Evolutionary conservation across 305 asterid species (phyloP).

Genomic region (Fraxinus platypoda): DNA sequence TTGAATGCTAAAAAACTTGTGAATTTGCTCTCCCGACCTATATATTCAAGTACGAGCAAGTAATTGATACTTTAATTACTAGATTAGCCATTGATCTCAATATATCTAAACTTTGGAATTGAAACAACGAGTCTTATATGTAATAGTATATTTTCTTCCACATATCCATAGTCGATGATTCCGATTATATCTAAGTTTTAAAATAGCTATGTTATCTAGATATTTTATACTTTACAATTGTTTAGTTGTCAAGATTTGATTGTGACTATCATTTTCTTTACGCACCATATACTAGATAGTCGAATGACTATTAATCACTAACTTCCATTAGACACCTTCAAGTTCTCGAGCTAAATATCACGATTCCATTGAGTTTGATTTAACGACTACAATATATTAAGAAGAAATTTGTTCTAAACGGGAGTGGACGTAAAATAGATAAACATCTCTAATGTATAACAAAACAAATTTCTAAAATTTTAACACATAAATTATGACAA

Average conservation of each 20-base stretch:
- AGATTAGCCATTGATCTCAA: background rate
- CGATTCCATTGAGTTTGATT: background rate
- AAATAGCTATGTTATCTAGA: too few species aligned
- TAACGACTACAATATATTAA: background rate
- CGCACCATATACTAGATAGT: background rate
- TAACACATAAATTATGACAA: constrained; percentile 22
- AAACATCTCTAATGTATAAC: background rate
- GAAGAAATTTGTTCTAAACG: background rate
- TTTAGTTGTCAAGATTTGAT: background rate
- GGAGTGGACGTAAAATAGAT: background rate
- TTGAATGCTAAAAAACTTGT: background rate
- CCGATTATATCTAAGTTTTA: background rate
- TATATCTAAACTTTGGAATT: background rate
- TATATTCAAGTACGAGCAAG: background rate
- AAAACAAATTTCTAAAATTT: background rate
- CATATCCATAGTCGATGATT: background rate
- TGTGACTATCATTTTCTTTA: too few species aligned
- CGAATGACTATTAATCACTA: background rate
- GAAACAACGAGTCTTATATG: background rate
- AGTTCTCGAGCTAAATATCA: background rate
- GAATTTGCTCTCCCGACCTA: background rate
- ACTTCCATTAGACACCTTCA: background rate
- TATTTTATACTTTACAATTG: background rate
- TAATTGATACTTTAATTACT: background rate
- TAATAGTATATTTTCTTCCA: too few species aligned